A percentile compares a stretch with the other conserved stretches of the same genome.
phyloP scores from a whole-genome alignment of 148 eudicot genomes.

The Vaccinium vitisidaea region DNA sequence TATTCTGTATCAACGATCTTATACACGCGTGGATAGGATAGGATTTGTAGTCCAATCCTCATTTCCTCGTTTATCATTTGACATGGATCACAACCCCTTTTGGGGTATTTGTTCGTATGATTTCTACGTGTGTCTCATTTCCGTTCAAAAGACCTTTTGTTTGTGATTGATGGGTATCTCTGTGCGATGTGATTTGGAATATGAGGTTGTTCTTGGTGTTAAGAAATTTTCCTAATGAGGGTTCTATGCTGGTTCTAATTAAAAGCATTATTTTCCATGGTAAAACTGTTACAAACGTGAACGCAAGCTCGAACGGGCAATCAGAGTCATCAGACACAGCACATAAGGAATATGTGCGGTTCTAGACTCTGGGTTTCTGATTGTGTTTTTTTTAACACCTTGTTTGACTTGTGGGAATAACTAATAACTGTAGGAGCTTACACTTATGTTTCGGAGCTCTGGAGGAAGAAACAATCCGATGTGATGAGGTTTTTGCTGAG shows the following conservation, averaged over 20 bases:
- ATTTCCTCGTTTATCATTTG: not conserved
- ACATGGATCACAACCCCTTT: not conserved
- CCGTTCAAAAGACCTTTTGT: not conserved
- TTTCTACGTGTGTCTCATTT: not conserved
- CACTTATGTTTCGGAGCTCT: constrained; percentile 34
- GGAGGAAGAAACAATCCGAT: constrained; percentile 37
- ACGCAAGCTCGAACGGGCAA: not conserved
- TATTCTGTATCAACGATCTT: not conserved
- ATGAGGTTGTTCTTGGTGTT: not conserved
- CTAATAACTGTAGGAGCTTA: constrained; percentile 17
- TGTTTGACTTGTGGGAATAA: not conserved
- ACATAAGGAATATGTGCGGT: not conserved
- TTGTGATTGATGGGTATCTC: not conserved
- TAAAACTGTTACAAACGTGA: not conserved
- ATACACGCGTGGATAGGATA: not conserved
- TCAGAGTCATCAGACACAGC: not conserved
- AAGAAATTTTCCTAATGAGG: not conserved
- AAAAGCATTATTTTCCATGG: not conserved
- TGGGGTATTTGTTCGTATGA: not conserved
- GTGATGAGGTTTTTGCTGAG: constrained; percentile 37
- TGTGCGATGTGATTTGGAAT: not conserved
- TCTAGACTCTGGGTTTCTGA: not conserved
- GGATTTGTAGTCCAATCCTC: not conserved
- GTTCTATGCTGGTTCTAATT: not conserved
- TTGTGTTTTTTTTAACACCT: not conserved